phyloP scores from a whole-genome alignment of 352 stramenopile genomes.

The Pythium vanterpoolii region DNA sequence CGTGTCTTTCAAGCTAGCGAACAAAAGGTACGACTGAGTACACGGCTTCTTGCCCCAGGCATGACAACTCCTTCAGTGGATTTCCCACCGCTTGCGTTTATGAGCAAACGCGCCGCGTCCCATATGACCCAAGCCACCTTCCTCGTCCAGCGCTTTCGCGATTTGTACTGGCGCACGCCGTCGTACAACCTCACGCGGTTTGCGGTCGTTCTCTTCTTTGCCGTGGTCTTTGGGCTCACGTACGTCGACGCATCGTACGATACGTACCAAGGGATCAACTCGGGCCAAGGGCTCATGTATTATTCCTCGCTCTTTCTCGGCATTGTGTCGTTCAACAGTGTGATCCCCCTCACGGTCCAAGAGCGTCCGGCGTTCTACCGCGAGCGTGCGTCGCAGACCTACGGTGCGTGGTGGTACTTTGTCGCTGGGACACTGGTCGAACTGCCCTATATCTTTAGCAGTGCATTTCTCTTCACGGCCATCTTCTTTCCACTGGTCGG shows the following conservation, averaged over 20 bases:
- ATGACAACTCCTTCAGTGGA: slow-evolving; percentile 4
- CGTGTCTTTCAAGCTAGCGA: slow-evolving; percentile 10
- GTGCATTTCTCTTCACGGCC: slow-evolving; percentile 38
- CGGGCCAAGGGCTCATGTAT: slow-evolving; percentile 40
- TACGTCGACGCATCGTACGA: slow-evolving; percentile 24
- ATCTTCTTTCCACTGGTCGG: slow-evolving; percentile 78
- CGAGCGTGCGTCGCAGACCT: slow-evolving; percentile 79
- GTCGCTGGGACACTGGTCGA: slow-evolving; percentile 67
- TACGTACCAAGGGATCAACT: slow-evolving; percentile 24
- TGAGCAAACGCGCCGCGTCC: slow-evolving; percentile 15
- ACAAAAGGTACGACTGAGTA: slow-evolving; percentile 8
- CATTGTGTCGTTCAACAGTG: slow-evolving; percentile 66
- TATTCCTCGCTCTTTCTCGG: no score
- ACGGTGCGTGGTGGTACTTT: slow-evolving; percentile 56
- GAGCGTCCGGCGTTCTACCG: slow-evolving; percentile 84
- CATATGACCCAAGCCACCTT: slow-evolving; percentile 11
- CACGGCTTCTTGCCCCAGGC: slow-evolving; percentile 2
- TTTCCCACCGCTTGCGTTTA: slow-evolving; percentile 16
- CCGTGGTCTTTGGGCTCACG: slow-evolving; percentile 47
- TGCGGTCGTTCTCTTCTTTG: slow-evolving; percentile 22
- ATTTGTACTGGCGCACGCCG: slow-evolving; percentile 68
- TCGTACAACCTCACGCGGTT: slow-evolving; percentile 65
- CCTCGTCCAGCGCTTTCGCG: slow-evolving; percentile 29
- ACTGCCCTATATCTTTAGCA: slow-evolving; percentile 45
- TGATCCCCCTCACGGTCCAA: slow-evolving; percentile 66